Percentiles rank a stretch among this genome's conserved stretches.
Evolutionary conservation across 2,329 filamentous ascomycete species (phyloP).

Genomic region (Boeremia exigua): DNA sequence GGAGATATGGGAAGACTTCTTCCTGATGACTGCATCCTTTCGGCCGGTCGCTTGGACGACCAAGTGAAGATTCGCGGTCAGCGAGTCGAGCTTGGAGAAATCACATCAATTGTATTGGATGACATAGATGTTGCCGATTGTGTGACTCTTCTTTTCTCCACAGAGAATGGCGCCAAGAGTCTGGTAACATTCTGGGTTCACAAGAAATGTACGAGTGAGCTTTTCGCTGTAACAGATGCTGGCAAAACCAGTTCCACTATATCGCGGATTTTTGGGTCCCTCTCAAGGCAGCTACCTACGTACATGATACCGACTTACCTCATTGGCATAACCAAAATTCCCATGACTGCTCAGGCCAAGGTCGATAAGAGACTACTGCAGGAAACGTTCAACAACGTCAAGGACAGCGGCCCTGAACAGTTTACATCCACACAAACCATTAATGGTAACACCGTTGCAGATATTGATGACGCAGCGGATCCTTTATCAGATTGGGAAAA

Average conservation of each 20-base stretch:
- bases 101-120: slow-evolving; percentile 67
- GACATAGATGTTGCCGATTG: slow-evolving; percentile 64
- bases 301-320: slow-evolving; percentile 84
- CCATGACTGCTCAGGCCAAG: slow-evolving; percentile 77
- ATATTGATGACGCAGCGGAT: neutral
- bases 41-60: slow-evolving; percentile 75
- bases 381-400: slow-evolving; percentile 56
- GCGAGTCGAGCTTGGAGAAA: slow-evolving; percentile 78
- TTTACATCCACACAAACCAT: slow-evolving; percentile 43
- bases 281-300: slow-evolving; percentile 65
- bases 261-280: slow-evolving; percentile 58
- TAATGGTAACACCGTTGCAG: slow-evolving; percentile 34
- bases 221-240: slow-evolving; percentile 50
- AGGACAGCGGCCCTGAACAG: slow-evolving; percentile 53
- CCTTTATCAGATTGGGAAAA: slow-evolving; percentile 54
- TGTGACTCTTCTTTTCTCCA: slow-evolving; percentile 64
- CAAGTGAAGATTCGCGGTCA: slow-evolving; percentile 85
- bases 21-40: slow-evolving; percentile 74
- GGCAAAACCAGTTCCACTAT: slow-evolving; percentile 33
- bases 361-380: slow-evolving; percentile 66
- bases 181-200: slow-evolving; percentile 75
- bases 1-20: slow-evolving; percentile 84
- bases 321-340: slow-evolving; percentile 72
- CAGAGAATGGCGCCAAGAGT: slow-evolving; percentile 53
- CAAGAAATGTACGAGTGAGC: slow-evolving; percentile 12